These are phyloP conservation scores for Alternaria consortialis DNA, from an alignment of 2,329 filamentous ascomycete species.

Conservation along the genomic window DNA sequence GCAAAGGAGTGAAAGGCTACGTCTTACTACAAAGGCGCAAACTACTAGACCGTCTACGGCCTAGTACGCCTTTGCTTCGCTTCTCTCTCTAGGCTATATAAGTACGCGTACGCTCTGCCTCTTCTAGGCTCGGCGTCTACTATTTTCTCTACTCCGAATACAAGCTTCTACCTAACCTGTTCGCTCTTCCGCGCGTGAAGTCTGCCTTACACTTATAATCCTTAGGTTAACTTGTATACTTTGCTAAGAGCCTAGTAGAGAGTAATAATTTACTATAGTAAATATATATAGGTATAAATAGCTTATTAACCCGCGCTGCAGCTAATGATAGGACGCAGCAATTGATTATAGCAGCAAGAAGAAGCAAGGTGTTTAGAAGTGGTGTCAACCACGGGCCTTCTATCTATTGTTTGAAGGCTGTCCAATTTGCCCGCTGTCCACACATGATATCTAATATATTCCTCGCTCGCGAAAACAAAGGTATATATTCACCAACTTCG, in stretches of 20 bases:
- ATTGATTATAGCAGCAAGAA: background rate
- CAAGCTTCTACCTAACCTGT: no score
- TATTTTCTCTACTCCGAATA: no score
- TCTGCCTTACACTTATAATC: no score
- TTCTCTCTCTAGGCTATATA: no score
- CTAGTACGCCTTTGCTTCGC: no score
- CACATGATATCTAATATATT: background rate
- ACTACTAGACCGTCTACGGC: no score
- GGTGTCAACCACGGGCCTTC: background rate
- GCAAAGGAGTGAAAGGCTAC: no score
- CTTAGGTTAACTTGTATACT: no score
- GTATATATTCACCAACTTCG: background rate
- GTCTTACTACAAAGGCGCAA: no score
- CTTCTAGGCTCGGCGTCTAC: no score
- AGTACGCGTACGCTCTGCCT: no score
- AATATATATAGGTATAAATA: background rate
- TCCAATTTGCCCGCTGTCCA: background rate
- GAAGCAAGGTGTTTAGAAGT: background rate
- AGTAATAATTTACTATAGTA: rapidly evolving
- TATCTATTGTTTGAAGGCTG: background rate
- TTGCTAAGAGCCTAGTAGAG: background rate
- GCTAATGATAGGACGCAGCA: background rate
- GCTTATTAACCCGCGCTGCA: background rate
- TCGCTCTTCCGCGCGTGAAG: no score
- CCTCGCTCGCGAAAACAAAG: background rate